phyloP scores from a whole-genome alignment of 768 basidiomycete species.

The Serendipita sp. region DNA sequence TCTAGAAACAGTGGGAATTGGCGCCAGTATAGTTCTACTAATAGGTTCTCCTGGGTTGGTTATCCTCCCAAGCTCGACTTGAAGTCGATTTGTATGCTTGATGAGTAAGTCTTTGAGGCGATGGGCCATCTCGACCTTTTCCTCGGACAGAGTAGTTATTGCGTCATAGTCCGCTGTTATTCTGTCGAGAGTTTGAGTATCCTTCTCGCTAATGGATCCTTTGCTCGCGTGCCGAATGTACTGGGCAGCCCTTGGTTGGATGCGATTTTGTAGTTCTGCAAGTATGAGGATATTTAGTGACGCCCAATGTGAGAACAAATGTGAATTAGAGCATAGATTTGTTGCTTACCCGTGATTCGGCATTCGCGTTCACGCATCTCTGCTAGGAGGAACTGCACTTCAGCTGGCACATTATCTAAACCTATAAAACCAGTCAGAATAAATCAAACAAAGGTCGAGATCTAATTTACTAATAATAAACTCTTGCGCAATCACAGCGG shows the following conservation, averaged over 20 bases:
- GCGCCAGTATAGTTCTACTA: not conserved
- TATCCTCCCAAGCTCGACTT: not conserved
- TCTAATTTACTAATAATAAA: not conserved
- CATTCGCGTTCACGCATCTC: conserved; percentile 2
- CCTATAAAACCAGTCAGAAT: not conserved
- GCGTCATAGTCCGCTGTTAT: not conserved
- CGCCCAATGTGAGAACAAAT: not conserved
- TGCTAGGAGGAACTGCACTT: conserved; percentile 1
- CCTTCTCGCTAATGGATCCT: not conserved
- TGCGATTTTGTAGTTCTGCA: not conserved
- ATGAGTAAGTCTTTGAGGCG: not conserved
- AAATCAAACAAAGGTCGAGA: not conserved
- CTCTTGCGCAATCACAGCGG: conserved; percentile 2
- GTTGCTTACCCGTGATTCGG: not conserved
- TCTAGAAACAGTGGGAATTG: not conserved
- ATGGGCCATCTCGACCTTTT: not conserved
- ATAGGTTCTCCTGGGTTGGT: not conserved
- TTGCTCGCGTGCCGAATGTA: conserved; percentile 1
- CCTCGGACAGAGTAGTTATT: not conserved
- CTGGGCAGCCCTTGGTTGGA: not conserved
- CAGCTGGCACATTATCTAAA: conserved; percentile 1
- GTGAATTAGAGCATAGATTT: not conserved
- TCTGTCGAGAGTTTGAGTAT: not conserved
- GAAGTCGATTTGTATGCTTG: conserved; percentile 3
- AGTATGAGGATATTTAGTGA: not conserved